Base-by-base conservation (phyloP, 495 filamentous ascomycete species). In the Annulohypoxylon stygium region DNA sequence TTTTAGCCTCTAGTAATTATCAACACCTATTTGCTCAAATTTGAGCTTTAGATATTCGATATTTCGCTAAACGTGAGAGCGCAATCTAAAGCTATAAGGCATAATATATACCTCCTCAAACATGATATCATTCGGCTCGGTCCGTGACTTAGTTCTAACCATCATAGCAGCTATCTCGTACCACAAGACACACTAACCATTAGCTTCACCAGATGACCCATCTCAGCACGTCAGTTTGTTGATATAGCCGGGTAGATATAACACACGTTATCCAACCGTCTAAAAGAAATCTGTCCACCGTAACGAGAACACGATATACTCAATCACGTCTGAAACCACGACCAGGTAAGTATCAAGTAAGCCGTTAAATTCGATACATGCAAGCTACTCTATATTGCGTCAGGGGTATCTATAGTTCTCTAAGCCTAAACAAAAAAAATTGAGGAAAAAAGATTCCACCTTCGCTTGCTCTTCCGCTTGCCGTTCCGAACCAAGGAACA, bases 371-470 rank as follows among this genome's bases (percentile, higher is more conserved):
- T 68, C 53, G 48, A 65, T 68, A 47, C 37, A 66, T 58, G 16
- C 57, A 65, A 20, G 43, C 53, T 57, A 53, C 57, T 43, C 55
- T 58, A 63, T 69, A 73, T 74, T 68, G 67, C 71, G 57, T 74
- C 67, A 48, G 37, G 67, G 72, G 67, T 75, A 75, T 75, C 72
- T 75, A 71, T 70, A 51, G 23, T 51, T 51, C 39, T 61, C 39
- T 50, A 60, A 33, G 11, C 39, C 62, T 30, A 60, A 66, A 36
- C 36, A 57, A 57, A 61, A 43, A 43, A 43, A n/a, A n/a, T n/a
- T 4, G 11, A 14, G 39, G 12, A 5, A 43, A 43, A 74, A 74
- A 57, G 16, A 67, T 60, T 33, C 45, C 47, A 16, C 30, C 39
- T 20, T 33, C 25, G 43, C 43, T 47, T 20, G 43, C 43, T 47